Base-by-base conservation (phyloP, 2,329 filamentous ascomycete species). In the Nothomitra cinnamomea region DNA sequence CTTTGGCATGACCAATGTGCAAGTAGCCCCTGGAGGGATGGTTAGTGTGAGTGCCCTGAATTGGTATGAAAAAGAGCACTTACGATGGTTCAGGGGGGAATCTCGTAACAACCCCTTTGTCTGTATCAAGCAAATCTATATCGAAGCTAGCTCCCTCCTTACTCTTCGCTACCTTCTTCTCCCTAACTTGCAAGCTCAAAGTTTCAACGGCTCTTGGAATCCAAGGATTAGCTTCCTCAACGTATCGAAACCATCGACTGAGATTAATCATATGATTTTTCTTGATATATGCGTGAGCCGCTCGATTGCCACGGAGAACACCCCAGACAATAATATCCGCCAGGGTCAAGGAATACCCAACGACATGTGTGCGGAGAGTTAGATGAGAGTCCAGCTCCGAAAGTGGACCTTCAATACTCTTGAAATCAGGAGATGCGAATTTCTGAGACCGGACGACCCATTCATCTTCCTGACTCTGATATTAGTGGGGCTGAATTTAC, bases 1-100 rank as follows among this genome's bases (percentile, higher is more conserved):
- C 88, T 71, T 96, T 96, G 60, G 88, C 87, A 71, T 96, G 90
- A 53, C 90, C 90, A 58, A 95, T 94, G 70, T 95, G 90, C 45
- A 95, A 79, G 66, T 94, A 95, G 57, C 88, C 88, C 60, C 59
- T 65, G 32, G 55, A 22, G 22, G 24, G 32, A 24, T 49, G 35
- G 32, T 40, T 24, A 43, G 25, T 40, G 42, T 49, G 24, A 53
- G 8, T 25, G 19, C 22, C 22, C n/a, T 28, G n/a, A 36, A 41
- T 40, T 15, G 28, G 54, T 51, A 59, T 54, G 63, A 54, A 51
- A 52, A 12, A 45, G 13, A n/a, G 25, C 28, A 41, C 79, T 69
- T 67, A 85, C 74, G 87, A 95, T 58, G 90, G 90, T 80, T 95
- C 90, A 2, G 90, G 90, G 15, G 90, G 82, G 71, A 96, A 96